Evolutionary conservation across 1,284 basidiomycete genomes (phyloP), one percentile per base, ranked within the genome.

Genomic region (Heterobasidion occidentale): DNA sequence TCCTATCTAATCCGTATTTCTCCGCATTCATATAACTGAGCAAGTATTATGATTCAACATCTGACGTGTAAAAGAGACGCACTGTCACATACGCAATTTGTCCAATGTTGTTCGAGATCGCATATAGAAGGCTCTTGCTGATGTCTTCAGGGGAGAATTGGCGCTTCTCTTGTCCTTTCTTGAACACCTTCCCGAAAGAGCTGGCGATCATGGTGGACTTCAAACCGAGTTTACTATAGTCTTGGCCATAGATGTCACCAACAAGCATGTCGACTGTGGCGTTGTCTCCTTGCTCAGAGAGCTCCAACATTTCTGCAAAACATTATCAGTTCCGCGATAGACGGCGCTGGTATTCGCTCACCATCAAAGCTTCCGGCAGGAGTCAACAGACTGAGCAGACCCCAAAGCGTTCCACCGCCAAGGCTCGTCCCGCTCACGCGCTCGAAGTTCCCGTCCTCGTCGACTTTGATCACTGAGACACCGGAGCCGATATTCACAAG

Each of bases 331-430:
- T 35, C 7, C 9, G 49, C 20, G 15, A 27, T 27, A 49, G 20
- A 49, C 47, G 7, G 47, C 7, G 53, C 54, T 46, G 20, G 47
- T 11, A 20, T 47, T 36, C 27, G 76, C 91, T 62, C 65, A 94
- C 94, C 94, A 71, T 99, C 96, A 73, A 99, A 99, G 47, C 83
- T 91, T 51, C 83, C 89, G n/a, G 97, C 97, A 50, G 94, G 92
- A 19, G 97, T 99, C 61, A 99, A 75, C 58, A 99, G 72, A 67
- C 92, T 96, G 56, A 99, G 74, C 62, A 99, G 71, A 19, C 97
- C 97, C 97, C 97, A 99, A 17, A 99, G 76, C n/a, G 97, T 99
- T 42, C 96, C 97, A n/a, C 97, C 97, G 48, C 97, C 97, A 51
- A 99, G 74, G 73, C 92, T 95, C 47, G 97, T 99, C 33, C 97